Evolutionary conservation across 331 rosid genomes (phyloP).

Genomic region (Dryas integrifolia): DNA sequence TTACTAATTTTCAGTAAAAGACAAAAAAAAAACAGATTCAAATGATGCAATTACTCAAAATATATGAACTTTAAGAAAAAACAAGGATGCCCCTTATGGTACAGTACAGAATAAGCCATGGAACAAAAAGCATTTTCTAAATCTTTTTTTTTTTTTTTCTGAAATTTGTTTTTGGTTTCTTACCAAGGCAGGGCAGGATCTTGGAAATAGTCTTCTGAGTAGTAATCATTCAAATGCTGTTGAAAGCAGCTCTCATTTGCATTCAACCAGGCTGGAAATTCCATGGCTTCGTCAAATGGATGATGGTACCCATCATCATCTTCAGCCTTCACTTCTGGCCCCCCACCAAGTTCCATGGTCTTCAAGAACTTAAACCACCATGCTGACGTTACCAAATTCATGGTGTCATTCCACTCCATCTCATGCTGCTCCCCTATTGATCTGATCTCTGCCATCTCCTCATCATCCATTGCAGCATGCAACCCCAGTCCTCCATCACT

Average conservation of each 20-base stretch:
- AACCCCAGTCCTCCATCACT: slow-evolving; percentile 32
- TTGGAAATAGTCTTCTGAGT: slow-evolving; percentile 46
- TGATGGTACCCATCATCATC: slow-evolving; percentile 30
- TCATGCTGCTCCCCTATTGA: slow-evolving; percentile 77
- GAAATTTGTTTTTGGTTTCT: slow-evolving; percentile 25
- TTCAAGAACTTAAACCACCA: slow-evolving; percentile 78
- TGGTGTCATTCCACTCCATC: slow-evolving; percentile 79
- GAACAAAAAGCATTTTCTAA: neutral
- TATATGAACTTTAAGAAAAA: slow-evolving; percentile 2
- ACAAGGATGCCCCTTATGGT: neutral
- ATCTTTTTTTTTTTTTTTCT: neutral
- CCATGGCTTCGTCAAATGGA: slow-evolving; percentile 48
- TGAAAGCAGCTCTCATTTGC: slow-evolving; percentile 57
- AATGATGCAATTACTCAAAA: neutral
- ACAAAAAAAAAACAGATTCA: slow-evolving; percentile 16
- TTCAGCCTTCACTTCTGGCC: slow-evolving; percentile 35
- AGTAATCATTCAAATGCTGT: slow-evolving; percentile 38
- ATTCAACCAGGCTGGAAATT: slow-evolving; percentile 80
- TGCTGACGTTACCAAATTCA: slow-evolving; percentile 79
- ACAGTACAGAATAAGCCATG: neutral
- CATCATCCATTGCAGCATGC: slow-evolving; percentile 70
- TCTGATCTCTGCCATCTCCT: slow-evolving; percentile 75
- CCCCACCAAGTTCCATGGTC: slow-evolving; percentile 44
- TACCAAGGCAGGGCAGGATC: slow-evolving; percentile 78
- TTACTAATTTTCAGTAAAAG: slow-evolving; percentile 8